A percentile compares a stretch with the other conserved stretches of the same genome.
These are phyloP conservation scores for Clathrus columnatus DNA, from an alignment of 768 basidiomycete species.

Conservation along the genomic window DNA sequence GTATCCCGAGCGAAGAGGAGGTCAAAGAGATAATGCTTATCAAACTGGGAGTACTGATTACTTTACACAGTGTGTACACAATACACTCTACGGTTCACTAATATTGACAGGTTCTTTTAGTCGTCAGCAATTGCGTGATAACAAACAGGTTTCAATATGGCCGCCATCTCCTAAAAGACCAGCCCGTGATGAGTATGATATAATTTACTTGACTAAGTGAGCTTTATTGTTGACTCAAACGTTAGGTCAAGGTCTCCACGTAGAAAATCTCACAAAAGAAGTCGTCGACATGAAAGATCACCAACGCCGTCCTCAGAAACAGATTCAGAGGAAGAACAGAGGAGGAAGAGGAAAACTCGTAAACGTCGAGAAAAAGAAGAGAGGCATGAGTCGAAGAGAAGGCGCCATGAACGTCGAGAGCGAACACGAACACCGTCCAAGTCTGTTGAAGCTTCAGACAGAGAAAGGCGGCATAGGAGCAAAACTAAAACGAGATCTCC, in stretches of 20 bases:
- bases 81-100: background rate
- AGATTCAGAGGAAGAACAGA: conserved; percentile 35
- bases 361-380: conserved; percentile 20
- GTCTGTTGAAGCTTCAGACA: conserved; percentile 6
- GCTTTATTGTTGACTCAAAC: background rate
- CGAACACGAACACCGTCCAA: background rate
- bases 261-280: conserved; percentile 38
- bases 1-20: conserved; percentile 37
- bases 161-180: conserved; percentile 71
- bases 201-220: background rate
- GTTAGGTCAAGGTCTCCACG: conserved; percentile 48
- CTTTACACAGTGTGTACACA: conserved; percentile 54
- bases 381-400: conserved; percentile 18
- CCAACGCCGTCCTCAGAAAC: conserved; percentile 35
- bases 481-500: conserved; percentile 15
- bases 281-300: conserved; percentile 31
- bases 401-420: conserved; percentile 11
- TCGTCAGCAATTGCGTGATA: conserved; percentile 61
- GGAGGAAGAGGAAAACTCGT: conserved; percentile 45
- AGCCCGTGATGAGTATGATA: conserved; percentile 43
- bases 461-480: conserved; percentile 6
- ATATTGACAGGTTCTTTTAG: conserved; percentile 27
- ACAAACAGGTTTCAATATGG: conserved; percentile 57
- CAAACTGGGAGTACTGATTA: conserved; percentile 38
- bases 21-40: conserved; percentile 26